These are phyloP conservation scores for Saxispiralis lemnorum DNA, from an alignment of 495 filamentous ascomycete species.

Conservation along the genomic window DNA sequence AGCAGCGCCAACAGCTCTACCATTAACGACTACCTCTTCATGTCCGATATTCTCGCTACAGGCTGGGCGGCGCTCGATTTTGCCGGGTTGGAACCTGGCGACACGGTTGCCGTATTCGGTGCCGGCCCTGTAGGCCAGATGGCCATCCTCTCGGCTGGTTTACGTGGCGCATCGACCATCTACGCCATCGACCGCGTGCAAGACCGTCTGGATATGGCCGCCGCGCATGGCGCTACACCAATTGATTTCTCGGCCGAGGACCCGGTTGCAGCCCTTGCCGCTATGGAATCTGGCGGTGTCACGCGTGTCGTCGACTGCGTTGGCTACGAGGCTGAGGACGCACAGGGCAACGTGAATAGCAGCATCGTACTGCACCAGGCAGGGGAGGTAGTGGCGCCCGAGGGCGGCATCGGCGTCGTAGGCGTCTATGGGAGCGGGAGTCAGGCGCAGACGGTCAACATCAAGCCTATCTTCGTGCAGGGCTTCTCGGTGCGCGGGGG, in stretches of 20 bases:
- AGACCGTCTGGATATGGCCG: conserved; percentile 16
- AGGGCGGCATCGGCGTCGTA: no score
- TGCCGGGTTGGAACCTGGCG: conserved; percentile 23
- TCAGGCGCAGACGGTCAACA: no score
- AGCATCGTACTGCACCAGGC: no score
- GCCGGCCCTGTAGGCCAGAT: conserved; percentile 28
- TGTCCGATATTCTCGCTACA: conserved; percentile 25
- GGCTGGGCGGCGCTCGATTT: conserved; percentile 25
- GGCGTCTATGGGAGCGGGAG: no score
- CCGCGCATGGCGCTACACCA: conserved; percentile 15
- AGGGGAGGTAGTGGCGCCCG: no score
- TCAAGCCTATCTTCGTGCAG: no score
- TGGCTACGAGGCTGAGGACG: no score
- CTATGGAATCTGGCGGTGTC: conserved; percentile 9
- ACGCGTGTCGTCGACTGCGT: conserved; percentile 11
- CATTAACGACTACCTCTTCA: conserved; percentile 22
- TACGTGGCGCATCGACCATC: conserved; percentile 24
- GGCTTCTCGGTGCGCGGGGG: no score
- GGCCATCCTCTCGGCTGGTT: conserved; percentile 24
- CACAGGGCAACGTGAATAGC: no score
- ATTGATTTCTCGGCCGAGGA: conserved; percentile 2
- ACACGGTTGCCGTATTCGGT: conserved; percentile 30
- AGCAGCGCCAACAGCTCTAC: conserved; percentile 5
- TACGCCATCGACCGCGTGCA: conserved; percentile 20
- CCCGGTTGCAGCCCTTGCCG: conserved; percentile 10